Evolutionary conservation across 371 early-diverging fungal species (phyloP), one percentile per base, ranked within the genome.

Genomic region (Lichtheimia hyalospora): DNA sequence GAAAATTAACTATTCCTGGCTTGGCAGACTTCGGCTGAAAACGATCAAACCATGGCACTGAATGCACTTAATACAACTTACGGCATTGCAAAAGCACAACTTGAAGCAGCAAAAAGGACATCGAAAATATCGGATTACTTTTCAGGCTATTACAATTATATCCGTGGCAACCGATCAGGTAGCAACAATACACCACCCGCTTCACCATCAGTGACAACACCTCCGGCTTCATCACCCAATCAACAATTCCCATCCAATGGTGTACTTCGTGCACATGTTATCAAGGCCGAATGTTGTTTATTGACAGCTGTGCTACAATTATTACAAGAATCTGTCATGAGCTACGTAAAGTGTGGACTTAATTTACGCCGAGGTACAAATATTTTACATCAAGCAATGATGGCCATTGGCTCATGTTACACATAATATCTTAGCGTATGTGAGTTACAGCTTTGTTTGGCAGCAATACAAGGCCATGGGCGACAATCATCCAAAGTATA

Each of bases 271-370:
- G 86, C 84, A 0, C 79, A 79, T 56, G 85, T 84, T 12, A 58
- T 85, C 55, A 74, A 82, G 42, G 85, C 86, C 2, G 88, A 87
- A 61, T 70, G 84, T 43, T 73, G 82, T 51, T 64, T 87, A 15
- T 61, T 84, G 51, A 85, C 82, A 2, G 84, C 85, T 5, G 69
- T 85, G 23, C 63, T 85, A 51, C 77, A 85, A 52, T 56, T 85
- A 34, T 63, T 82, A 14, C 84, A 84, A 46, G 88, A 85, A 60
- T 82, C 81, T 6, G 69, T 84, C 5, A 73, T 84, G 67, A 77
- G 81, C 3, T 87, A 85, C 64, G 73, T 84, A 7, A 87, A 84
- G 58, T 84, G 84, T 49, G 88, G 82, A 6, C 52, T 87, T 8
- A 74, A 74, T 43, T 58, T 75, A 20, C 62, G 73, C 14, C 62